phyloP scores from a whole-genome alignment of 2,329 filamentous ascomycete species.

The Botryotinia convoluta region DNA sequence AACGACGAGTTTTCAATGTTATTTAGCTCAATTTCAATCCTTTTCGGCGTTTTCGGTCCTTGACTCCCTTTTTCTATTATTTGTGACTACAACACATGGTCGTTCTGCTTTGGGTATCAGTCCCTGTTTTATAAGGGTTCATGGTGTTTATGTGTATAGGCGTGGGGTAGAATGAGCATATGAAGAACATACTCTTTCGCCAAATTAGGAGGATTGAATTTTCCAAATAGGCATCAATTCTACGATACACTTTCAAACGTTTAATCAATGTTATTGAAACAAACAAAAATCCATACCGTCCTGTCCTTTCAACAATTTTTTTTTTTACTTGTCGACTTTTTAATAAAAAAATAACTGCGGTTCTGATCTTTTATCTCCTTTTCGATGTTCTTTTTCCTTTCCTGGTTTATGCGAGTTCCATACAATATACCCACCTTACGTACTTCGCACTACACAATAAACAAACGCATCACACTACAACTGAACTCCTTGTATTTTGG shows the following conservation, averaged over 20 bases:
- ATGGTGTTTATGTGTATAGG: slow-evolving; percentile 38
- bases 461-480: background rate
- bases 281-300: slow-evolving; percentile 31
- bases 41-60: slow-evolving; percentile 36
- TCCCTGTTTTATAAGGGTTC: slow-evolving; percentile 28
- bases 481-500: slow-evolving; percentile 5
- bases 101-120: slow-evolving; percentile 31
- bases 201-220: slow-evolving; percentile 24
- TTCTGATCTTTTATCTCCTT: slow-evolving; percentile 11
- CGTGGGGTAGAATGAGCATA: slow-evolving; percentile 36
- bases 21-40: slow-evolving; percentile 34
- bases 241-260: slow-evolving; percentile 28
- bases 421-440: slow-evolving; percentile 18
- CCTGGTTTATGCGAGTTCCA: slow-evolving; percentile 1
- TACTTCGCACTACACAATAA: background rate
- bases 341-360: background rate
- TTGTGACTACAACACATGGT: slow-evolving; percentile 24
- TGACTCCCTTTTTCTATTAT: slow-evolving; percentile 18
- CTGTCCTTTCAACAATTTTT: slow-evolving; percentile 35
- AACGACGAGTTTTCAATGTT: slow-evolving; percentile 39
- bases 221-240: slow-evolving; percentile 27
- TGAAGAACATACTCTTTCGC: slow-evolving; percentile 31
- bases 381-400: slow-evolving; percentile 18
- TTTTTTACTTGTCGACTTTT: slow-evolving; percentile 21
- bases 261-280: slow-evolving; percentile 23